phyloP scores from a whole-genome alignment of 441 rosid species.

The Populus tomentosa region DNA sequence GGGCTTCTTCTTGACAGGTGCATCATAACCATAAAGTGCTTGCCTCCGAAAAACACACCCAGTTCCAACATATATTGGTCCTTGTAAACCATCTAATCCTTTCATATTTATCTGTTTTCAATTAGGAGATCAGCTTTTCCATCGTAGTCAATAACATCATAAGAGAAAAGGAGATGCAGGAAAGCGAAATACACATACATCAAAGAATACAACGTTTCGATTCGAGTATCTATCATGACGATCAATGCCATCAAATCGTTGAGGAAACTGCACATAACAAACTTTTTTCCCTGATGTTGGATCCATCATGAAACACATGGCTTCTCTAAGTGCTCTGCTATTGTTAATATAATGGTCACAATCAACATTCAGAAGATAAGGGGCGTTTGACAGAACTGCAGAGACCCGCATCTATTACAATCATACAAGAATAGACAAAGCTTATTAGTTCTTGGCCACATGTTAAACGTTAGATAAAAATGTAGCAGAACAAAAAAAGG shows the following conservation, averaged over 20 bases:
- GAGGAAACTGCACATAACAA: slow-evolving; percentile 95
- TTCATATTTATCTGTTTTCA: slow-evolving; percentile 85
- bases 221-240: slow-evolving; percentile 27
- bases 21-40: slow-evolving; percentile 91
- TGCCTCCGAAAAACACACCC: slow-evolving; percentile 96
- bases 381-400: slow-evolving; percentile 84
- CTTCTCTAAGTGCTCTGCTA: slow-evolving; percentile 88
- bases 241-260: slow-evolving; percentile 94
- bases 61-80: slow-evolving; percentile 96
- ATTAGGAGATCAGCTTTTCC: not conserved
- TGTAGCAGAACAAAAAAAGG: not conserved
- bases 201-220: slow-evolving; percentile 89
- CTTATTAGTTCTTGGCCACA: not conserved
- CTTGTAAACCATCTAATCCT: slow-evolving; percentile 94
- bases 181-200: slow-evolving; percentile 44
- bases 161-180: not conserved
- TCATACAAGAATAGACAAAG: not conserved
- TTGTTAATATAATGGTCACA: slow-evolving; percentile 96
- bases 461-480: not conserved
- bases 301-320: slow-evolving; percentile 99
- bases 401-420: slow-evolving; percentile 64
- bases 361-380: slow-evolving; percentile 83
- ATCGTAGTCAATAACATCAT: not conserved
- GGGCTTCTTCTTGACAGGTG: slow-evolving; percentile 71
- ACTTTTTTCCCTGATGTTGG: slow-evolving; percentile 80